Evolutionary conservation across 768 basidiomycete species (phyloP).

Genomic region (Kwoniella mangroviensis): DNA sequence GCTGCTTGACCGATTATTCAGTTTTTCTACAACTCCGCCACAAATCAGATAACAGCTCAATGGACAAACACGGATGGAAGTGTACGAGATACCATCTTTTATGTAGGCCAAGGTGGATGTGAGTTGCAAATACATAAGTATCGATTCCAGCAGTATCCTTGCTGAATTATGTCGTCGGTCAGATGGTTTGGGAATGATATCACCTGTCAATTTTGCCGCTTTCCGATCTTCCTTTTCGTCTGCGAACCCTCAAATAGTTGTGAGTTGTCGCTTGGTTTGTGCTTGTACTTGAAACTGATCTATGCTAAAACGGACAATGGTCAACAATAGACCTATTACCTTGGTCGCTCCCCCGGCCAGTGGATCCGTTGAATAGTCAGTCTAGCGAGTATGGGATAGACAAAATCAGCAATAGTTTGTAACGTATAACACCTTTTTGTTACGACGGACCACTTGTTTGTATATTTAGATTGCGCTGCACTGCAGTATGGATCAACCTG

Average conservation of each 20-base stretch:
- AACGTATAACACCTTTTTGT: no score
- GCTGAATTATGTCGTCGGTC: neutral
- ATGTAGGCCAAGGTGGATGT: neutral
- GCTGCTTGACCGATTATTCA: neutral
- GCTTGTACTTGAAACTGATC: neutral
- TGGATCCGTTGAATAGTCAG: neutral
- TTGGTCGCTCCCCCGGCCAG: neutral
- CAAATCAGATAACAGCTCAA: neutral
- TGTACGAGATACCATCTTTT: constrained; percentile 2
- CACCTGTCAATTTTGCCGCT: neutral
- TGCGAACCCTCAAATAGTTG: constrained; percentile 1
- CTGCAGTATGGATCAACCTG: no score
- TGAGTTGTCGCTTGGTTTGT: no score
- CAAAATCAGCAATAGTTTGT: no score
- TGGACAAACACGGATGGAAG: constrained; percentile 7
- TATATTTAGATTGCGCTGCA: no score
- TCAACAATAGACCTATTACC: neutral
- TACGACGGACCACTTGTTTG: no score
- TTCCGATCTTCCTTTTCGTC: neutral
- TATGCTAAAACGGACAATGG: neutral
- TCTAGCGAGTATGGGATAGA: no score
- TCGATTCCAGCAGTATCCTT: no score
- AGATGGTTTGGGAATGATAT: constrained; percentile 8
- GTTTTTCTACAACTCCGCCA: neutral
- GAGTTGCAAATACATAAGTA: neutral